A percentile compares a stretch with the other conserved stretches of the same genome.
These are phyloP conservation scores for Xylaria sp. DNA, from an alignment of 2,329 filamentous ascomycete species.

Conservation along the genomic window DNA sequence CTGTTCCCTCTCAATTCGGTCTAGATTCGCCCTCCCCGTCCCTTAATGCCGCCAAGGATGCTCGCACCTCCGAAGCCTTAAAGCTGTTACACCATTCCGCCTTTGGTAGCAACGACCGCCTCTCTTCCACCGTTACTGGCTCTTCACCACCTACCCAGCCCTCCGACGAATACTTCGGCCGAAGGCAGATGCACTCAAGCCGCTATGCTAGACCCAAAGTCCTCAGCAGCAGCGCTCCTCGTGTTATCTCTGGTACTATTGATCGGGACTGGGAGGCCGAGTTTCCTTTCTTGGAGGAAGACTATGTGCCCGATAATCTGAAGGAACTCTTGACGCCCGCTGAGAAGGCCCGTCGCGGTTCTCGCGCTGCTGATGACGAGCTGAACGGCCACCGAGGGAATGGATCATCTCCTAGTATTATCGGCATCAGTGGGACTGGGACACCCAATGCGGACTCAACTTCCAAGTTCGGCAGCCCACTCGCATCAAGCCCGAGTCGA, in stretches of 20 bases:
- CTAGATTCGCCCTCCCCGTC: slow-evolving; percentile 86
- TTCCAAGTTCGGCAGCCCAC: slow-evolving; percentile 70
- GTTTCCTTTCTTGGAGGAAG: slow-evolving; percentile 84
- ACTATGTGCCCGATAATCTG: slow-evolving; percentile 80
- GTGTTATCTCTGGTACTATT: slow-evolving; percentile 69
- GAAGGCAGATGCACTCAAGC: slow-evolving; percentile 77
- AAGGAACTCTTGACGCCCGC: slow-evolving; percentile 73
- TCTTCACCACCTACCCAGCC: slow-evolving; percentile 49
- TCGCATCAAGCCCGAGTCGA: slow-evolving; percentile 67
- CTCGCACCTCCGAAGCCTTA: slow-evolving; percentile 69
- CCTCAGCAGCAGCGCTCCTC: slow-evolving; percentile 75
- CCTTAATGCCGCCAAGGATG: slow-evolving; percentile 69
- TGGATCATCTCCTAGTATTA: slow-evolving; percentile 49
- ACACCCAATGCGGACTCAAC: slow-evolving; percentile 55
- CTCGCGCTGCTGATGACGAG: slow-evolving; percentile 66
- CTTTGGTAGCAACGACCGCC: slow-evolving; percentile 73
- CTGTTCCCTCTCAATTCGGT: slow-evolving; percentile 90
- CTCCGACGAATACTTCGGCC: slow-evolving; percentile 70
- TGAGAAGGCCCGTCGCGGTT: slow-evolving; percentile 73
- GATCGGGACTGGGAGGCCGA: slow-evolving; percentile 72
- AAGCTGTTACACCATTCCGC: slow-evolving; percentile 74
- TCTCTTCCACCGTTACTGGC: slow-evolving; percentile 58
- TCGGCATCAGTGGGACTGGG: slow-evolving; percentile 52
- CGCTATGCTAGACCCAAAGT: slow-evolving; percentile 73
- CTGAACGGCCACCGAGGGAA: slow-evolving; percentile 50